These are phyloP conservation scores for Fonsecaea monophora DNA, from an alignment of 2,329 filamentous ascomycete species.

Conservation along the genomic window DNA sequence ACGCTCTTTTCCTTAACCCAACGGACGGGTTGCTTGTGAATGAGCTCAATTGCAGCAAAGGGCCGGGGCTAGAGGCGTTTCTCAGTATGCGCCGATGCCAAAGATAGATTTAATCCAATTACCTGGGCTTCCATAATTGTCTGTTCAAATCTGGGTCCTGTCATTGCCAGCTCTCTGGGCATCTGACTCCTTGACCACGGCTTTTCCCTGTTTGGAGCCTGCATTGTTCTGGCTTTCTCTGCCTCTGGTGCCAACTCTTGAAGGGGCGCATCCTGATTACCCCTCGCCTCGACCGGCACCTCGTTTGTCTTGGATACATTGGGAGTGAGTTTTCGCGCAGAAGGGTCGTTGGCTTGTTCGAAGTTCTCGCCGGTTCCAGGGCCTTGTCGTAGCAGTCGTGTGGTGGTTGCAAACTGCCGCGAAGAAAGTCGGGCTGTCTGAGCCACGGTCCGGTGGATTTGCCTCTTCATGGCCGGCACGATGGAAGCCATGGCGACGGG, in stretches of 20 bases:
- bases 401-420: slow-evolving; percentile 57
- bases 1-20: slow-evolving; percentile 86
- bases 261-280: slow-evolving; percentile 59
- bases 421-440: slow-evolving; percentile 69
- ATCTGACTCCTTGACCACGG: slow-evolving; percentile 89
- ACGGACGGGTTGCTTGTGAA: slow-evolving; percentile 91
- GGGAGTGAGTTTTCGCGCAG: slow-evolving; percentile 55
- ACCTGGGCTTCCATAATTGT: slow-evolving; percentile 93
- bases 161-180: slow-evolving; percentile 82
- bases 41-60: slow-evolving; percentile 88
- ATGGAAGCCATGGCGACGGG: slow-evolving; percentile 32
- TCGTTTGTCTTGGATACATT: slow-evolving; percentile 70
- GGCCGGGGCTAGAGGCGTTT: slow-evolving; percentile 75
- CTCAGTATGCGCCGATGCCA: slow-evolving; percentile 40
- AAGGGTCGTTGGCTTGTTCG: slow-evolving; percentile 64
- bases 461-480: slow-evolving; percentile 24
- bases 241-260: slow-evolving; percentile 63
- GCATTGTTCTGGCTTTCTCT: slow-evolving; percentile 66
- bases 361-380: slow-evolving; percentile 46
- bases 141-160: slow-evolving; percentile 94
- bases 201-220: slow-evolving; percentile 83
- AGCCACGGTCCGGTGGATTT: slow-evolving; percentile 47
- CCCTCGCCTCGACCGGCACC: slow-evolving; percentile 57
- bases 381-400: slow-evolving; percentile 34
- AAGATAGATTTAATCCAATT: slow-evolving; percentile 4